These are phyloP conservation scores for Scytalidium sp. DNA, from an alignment of 2,329 filamentous ascomycete genomes.

Conservation along the genomic window DNA sequence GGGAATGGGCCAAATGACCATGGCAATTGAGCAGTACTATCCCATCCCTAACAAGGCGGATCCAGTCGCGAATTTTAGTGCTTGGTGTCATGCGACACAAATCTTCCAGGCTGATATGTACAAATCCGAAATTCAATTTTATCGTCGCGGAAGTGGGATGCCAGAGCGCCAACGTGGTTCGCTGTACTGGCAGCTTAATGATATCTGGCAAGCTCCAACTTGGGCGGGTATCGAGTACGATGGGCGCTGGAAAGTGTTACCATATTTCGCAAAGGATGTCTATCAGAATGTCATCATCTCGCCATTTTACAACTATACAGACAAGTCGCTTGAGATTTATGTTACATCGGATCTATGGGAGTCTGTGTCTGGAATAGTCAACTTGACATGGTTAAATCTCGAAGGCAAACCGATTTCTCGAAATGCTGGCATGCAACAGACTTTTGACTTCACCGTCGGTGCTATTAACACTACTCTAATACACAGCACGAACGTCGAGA, in stretches of 20 bases:
- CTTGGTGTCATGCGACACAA: slow-evolving; percentile 61
- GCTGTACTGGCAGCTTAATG: slow-evolving; percentile 64
- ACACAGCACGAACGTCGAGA: slow-evolving; percentile 9
- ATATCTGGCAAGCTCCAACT: slow-evolving; percentile 62
- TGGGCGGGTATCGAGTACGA: slow-evolving; percentile 64
- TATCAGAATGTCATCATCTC: slow-evolving; percentile 59
- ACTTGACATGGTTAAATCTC: slow-evolving; percentile 50
- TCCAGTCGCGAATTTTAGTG: slow-evolving; percentile 53
- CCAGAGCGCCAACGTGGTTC: slow-evolving; percentile 56
- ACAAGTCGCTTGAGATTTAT: slow-evolving; percentile 48
- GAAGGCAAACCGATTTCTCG: slow-evolving; percentile 36
- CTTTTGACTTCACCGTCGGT: slow-evolving; percentile 13
- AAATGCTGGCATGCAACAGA: neutral
- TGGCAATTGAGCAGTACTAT: slow-evolving; percentile 53
- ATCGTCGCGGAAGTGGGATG: slow-evolving; percentile 54
- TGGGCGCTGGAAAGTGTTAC: slow-evolving; percentile 60
- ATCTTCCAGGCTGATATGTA: slow-evolving; percentile 64
- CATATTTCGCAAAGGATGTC: slow-evolving; percentile 55
- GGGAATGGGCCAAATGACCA: slow-evolving; percentile 57
- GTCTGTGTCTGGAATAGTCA: slow-evolving; percentile 40
- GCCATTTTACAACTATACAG: slow-evolving; percentile 49
- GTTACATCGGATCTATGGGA: slow-evolving; percentile 58
- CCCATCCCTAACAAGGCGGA: slow-evolving; percentile 52
- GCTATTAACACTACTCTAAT: slow-evolving; percentile 19
- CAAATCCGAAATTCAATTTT: slow-evolving; percentile 57